A percentile compares a stretch with the other conserved stretches of the same genome.
phyloP scores from a whole-genome alignment of 495 filamentous ascomycete species.

The Xylaria palmicola region DNA sequence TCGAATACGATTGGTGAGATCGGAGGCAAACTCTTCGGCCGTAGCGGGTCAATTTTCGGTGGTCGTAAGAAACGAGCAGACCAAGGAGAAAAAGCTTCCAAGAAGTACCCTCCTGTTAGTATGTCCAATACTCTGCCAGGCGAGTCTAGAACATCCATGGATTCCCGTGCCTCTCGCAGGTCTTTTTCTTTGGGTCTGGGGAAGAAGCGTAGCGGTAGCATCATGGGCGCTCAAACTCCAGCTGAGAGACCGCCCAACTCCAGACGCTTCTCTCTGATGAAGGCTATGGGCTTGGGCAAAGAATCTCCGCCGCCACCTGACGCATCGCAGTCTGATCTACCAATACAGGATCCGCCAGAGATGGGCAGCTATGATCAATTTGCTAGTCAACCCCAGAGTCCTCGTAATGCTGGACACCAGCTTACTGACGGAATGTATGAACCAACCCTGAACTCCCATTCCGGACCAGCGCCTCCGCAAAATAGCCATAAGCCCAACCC shows the following conservation, averaged over 20 bases:
- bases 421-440: slow-evolving; percentile 44
- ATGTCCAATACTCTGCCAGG: slow-evolving; percentile 63
- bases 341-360: slow-evolving; percentile 47
- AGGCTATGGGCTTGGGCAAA: slow-evolving; percentile 52
- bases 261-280: slow-evolving; percentile 78
- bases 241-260: slow-evolving; percentile 50
- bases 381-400: slow-evolving; percentile 31
- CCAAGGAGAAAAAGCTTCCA: slow-evolving; percentile 45
- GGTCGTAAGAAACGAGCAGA: slow-evolving; percentile 48
- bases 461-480: slow-evolving; percentile 17
- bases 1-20: slow-evolving; percentile 87
- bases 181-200: slow-evolving; percentile 73
- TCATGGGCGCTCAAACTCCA: slow-evolving; percentile 50
- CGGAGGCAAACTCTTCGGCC: slow-evolving; percentile 73
- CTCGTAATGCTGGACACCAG: slow-evolving; percentile 30
- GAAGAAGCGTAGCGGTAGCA: slow-evolving; percentile 66
- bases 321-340: slow-evolving; percentile 43
- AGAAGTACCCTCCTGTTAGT: slow-evolving; percentile 74
- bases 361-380: slow-evolving; percentile 41
- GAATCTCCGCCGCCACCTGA: slow-evolving; percentile 42
- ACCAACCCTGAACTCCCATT: slow-evolving; percentile 33
- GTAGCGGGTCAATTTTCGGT: slow-evolving; percentile 76
- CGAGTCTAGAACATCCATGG: slow-evolving; percentile 71
- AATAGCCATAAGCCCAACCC: slow-evolving; percentile 26
- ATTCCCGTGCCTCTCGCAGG: slow-evolving; percentile 65